Base-by-base conservation (phyloP, 345 rosid genomes). In the Lepidium africanum region DNA sequence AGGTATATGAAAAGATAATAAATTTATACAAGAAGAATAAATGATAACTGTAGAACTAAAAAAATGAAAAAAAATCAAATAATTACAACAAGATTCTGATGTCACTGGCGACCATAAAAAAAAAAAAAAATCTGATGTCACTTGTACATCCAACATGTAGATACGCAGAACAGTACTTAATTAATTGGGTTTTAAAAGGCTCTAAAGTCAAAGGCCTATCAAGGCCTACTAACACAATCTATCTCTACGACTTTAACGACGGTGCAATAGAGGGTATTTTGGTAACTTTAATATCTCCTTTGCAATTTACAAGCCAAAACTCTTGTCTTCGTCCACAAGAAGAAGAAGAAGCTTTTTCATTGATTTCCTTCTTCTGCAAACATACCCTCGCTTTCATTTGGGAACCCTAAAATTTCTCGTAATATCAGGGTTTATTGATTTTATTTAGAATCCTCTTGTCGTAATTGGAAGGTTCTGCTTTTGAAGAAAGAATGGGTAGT, bases 401-500 rank as follows among this genome's bases (percentile, higher is more conserved):
- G 3, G 48, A 61, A 14, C 57, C 68, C 67, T 41, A 51, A 43
- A 51, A 43, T 6, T 43, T 42, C 13, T 23, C 32, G 23, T 13
- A 2, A 23, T 19, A 5, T 52, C 37, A 12, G 40, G 38, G 46
- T 7, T 30, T 51, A 1, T 30, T 13, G 10, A n/a, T 10, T 10
- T 14, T 14, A 3, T 30, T 32, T 17, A 13, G 21, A 30, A 43
- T 15, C 46, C 63, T 17, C 59, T 30, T 46, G 12, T 23, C 38
- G 12, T 23, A 16, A 43, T 69, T 52, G 39, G 41, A 66, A 49
- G 63, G 47, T 37, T 25, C 7, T 64, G 7, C 10, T 17, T 17
- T 59, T 9, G 43, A 41, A 60, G 35, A 16, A 65, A 15, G 56
- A 65, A 81, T 84, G 92, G 86, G 83, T 25, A 71, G 82, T 5